phyloP scores from a whole-genome alignment of 179 eudicot species.

The Beta corolliflora region DNA sequence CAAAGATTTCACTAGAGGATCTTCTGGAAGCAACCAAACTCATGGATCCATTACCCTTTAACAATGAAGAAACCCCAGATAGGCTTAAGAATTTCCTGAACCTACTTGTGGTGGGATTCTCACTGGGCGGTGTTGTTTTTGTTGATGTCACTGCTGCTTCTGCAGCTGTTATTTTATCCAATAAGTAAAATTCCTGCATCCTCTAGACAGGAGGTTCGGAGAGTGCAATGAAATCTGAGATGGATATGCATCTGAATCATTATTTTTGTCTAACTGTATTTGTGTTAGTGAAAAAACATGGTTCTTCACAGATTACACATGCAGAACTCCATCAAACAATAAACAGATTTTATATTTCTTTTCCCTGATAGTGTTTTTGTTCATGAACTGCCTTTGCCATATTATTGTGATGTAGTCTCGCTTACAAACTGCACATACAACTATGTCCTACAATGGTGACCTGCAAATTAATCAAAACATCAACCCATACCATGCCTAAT shows the following conservation, averaged over 20 bases:
- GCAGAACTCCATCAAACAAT: neutral
- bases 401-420: neutral
- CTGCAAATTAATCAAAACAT: neutral
- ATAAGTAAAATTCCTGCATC: slow-evolving; percentile 9
- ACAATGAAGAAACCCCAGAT: slow-evolving; percentile 26
- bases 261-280: too few relatives aligned
- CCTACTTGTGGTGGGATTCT: slow-evolving; percentile 8
- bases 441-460: neutral
- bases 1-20: slow-evolving; percentile 56
- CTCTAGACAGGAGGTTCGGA: neutral
- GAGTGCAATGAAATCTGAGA: neutral
- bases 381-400: neutral
- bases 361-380: neutral
- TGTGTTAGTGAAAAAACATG: too few relatives aligned
- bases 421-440: neutral
- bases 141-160: slow-evolving; percentile 3
- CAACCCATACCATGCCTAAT: neutral
- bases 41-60: slow-evolving; percentile 59
- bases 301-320: too few relatives aligned
- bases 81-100: neutral
- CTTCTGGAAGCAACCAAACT: slow-evolving; percentile 74
- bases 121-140: neutral
- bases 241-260: too few relatives aligned
- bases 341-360: neutral
- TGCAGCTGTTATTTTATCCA: neutral